phyloP scores from a whole-genome alignment of 108 stramenopile genomes.

The Parietichytrium sp. region DNA sequence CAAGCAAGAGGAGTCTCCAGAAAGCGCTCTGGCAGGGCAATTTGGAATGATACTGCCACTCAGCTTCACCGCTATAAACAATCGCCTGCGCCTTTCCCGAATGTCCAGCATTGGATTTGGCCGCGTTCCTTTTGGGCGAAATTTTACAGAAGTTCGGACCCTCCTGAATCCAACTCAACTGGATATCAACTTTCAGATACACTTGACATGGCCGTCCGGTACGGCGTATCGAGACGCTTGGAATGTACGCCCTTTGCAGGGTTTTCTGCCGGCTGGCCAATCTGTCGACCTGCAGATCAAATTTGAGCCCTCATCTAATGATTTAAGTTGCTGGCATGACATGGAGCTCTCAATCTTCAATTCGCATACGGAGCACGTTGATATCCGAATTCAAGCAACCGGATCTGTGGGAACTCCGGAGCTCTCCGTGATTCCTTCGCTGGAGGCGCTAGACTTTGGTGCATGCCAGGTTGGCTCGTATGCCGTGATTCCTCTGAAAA shows the following conservation, averaged over 20 bases:
- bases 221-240: no score
- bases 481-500: not conserved
- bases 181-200: not conserved
- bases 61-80: not conserved
- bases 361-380: not conserved
- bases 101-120: not conserved
- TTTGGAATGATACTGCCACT: not conserved
- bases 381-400: not conserved
- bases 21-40: not conserved
- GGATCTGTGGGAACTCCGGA: not conserved
- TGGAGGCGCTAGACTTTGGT: not conserved
- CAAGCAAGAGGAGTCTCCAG: not conserved
- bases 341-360: not conserved
- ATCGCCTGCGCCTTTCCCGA: not conserved
- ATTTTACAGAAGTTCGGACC: not conserved
- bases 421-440: not conserved
- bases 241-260: not conserved
- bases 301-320: not conserved
- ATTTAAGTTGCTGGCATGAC: not conserved
- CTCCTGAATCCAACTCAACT: not conserved
- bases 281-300: not conserved
- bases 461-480: conserved; percentile 1
- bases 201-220: not conserved
- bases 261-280: not conserved
- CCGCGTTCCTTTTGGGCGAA: not conserved